Base-by-base conservation (phyloP, 164 flowering plant genomes). In the Litsea cubeba region DNA sequence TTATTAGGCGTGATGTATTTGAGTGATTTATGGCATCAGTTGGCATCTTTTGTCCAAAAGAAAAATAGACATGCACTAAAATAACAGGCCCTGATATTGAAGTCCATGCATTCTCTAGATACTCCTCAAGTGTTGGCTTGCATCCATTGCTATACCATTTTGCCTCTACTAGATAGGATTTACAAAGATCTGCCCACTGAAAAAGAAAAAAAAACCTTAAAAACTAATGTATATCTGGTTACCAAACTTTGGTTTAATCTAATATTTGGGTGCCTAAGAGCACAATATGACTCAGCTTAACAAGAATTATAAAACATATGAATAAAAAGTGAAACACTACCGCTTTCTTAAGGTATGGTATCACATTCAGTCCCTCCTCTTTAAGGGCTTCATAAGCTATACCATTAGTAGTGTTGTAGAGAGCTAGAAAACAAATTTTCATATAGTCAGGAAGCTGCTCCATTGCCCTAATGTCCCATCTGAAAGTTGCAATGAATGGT, bases 401-500 rank as follows among this genome's bases (percentile, higher is more conserved):
- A 32, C 83, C 85, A 73, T 83, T 83, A 1, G 78, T 71, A 5
- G 82, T 77, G 79, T 83, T 81, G 79, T 81, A 84, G 10, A 85
- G 80, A 40, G 82, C 87, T 22, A 78, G 49, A 57, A 81, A 85
- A 67, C 79, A 81, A 22, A 84, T 1, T 68, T 85, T 82, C 88
- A 88, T 83, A 35, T 83, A 86, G 51, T 50, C 69, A 18, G 89
- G 91, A 75, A 88, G 87, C 1, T 69, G 22, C 3, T 72, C 64
- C 51, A 81, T 24, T 1, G 78, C 80, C 40, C 65, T 22, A 2
- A 79, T 28, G 66, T 86, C 88, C 91, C 89, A 86, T 60, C 91
- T 30, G 32, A 30, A 71, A 60, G 57, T 51, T 51, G 57, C 2
- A 51, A 17, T 17, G 7, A 50, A 50, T 50, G 17, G 12, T 50